Conservation (phyloP, 1,139 yeast genomes). For the Yamadazyma membranifaciens region DNA sequence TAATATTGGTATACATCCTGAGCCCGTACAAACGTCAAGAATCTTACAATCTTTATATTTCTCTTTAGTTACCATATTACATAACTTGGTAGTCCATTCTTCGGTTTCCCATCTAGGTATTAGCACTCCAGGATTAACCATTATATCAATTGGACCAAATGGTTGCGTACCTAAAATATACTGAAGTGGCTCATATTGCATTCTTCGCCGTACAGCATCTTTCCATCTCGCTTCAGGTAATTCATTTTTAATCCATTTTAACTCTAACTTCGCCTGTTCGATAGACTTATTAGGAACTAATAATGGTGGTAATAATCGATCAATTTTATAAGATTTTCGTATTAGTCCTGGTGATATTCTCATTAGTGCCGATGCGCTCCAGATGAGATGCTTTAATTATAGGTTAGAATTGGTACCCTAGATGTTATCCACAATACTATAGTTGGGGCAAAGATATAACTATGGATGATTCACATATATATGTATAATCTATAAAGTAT, state of each 20-base stretch:
- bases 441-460: no score
- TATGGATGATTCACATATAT: no score
- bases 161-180: slow-evolving; percentile 86
- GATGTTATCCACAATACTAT: no score
- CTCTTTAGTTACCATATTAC: slow-evolving; percentile 1
- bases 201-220: slow-evolving; percentile 37
- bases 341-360: slow-evolving; percentile 29
- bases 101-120: slow-evolving; percentile 97
- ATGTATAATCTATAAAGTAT: no score
- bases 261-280: slow-evolving; percentile 33
- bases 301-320: slow-evolving; percentile 29
- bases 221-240: slow-evolving; percentile 36
- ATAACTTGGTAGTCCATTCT: slow-evolving; percentile 65
- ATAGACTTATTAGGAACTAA: slow-evolving; percentile 30
- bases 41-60: slow-evolving; percentile 23
- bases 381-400: no score
- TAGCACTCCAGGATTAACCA: slow-evolving; percentile 63
- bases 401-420: no score
- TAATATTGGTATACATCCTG: slow-evolving; percentile 79
- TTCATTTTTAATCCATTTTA: slow-evolving; percentile 42
- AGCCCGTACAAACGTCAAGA: slow-evolving; percentile 83
- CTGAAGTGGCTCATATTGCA: slow-evolving; percentile 65
- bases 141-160: slow-evolving; percentile 65
- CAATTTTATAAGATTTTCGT: slow-evolving; percentile 25
- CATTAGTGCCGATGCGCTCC: slow-evolving; percentile 1